phyloP scores from a whole-genome alignment of 495 filamentous ascomycete species.

The Parmelia sp. region DNA sequence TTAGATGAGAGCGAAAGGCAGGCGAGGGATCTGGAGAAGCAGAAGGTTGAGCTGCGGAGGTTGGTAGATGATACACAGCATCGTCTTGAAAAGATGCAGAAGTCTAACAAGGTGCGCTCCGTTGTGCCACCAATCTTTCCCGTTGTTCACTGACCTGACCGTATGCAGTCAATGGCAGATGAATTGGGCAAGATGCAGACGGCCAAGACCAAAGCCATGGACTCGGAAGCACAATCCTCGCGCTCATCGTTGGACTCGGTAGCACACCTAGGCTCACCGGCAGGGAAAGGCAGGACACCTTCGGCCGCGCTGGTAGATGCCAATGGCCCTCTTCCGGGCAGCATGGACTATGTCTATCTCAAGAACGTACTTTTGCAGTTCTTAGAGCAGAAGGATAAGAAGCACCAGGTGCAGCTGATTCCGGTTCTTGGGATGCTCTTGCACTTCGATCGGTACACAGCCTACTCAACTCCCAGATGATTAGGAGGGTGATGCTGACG shows the following conservation, averaged over 20 bases:
- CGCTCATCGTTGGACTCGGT: slow-evolving; percentile 64
- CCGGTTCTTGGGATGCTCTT: slow-evolving; percentile 87
- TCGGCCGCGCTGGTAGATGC: slow-evolving; percentile 39
- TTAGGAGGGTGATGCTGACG: slow-evolving; percentile 11
- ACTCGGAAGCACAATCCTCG: slow-evolving; percentile 48
- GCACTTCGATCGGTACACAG: slow-evolving; percentile 77
- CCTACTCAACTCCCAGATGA: background rate
- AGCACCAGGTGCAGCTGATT: slow-evolving; percentile 79
- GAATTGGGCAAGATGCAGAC: slow-evolving; percentile 39
- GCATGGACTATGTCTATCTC: slow-evolving; percentile 76
- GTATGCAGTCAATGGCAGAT: slow-evolving; percentile 39
- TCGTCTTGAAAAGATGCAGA: slow-evolving; percentile 72
- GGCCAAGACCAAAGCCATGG: slow-evolving; percentile 30
- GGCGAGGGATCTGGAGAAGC: slow-evolving; percentile 70
- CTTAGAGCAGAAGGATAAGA: slow-evolving; percentile 89
- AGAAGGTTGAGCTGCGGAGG: slow-evolving; percentile 67
- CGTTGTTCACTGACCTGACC: slow-evolving; percentile 12
- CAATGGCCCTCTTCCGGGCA: slow-evolving; percentile 28
- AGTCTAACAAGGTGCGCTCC: slow-evolving; percentile 51
- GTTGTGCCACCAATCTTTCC: background rate
- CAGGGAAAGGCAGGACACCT: slow-evolving; percentile 34
- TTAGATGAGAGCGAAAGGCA: slow-evolving; percentile 85
- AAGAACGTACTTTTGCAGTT: slow-evolving; percentile 96
- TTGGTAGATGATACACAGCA: slow-evolving; percentile 69
- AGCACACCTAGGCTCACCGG: slow-evolving; percentile 37